Percentiles rank a stretch among this genome's conserved stretches.
Evolutionary conservation across 495 filamentous ascomycete species (phyloP).

Genomic region (Xylaria telfairii): DNA sequence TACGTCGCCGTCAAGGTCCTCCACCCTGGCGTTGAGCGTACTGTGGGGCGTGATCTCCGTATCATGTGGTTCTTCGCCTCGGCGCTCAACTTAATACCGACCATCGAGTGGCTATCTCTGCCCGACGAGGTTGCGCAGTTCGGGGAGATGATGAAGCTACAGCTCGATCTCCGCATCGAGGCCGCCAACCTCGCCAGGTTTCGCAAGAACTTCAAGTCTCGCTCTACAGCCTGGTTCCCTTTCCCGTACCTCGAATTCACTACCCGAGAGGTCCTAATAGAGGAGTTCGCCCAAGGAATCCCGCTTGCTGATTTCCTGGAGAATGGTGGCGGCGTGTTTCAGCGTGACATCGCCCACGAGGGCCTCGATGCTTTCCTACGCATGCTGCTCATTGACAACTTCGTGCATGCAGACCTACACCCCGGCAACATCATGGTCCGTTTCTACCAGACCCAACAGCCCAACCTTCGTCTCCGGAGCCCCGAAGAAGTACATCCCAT

Average conservation of each 20-base stretch:
- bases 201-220: slow-evolving; percentile 85
- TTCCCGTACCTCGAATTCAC: slow-evolving; percentile 91
- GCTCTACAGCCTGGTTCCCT: slow-evolving; percentile 94
- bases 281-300: slow-evolving; percentile 95
- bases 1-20: slow-evolving; percentile 98
- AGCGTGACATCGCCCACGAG: slow-evolving; percentile 92
- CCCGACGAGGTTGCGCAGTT: slow-evolving; percentile 95
- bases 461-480: slow-evolving; percentile 62
- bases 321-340: slow-evolving; percentile 89
- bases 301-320: slow-evolving; percentile 88
- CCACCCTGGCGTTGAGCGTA: slow-evolving; percentile 88
- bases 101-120: slow-evolving; percentile 96
- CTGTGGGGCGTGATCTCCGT: slow-evolving; percentile 83
- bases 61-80: slow-evolving; percentile 96
- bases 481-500: slow-evolving; percentile 42
- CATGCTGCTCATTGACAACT: slow-evolving; percentile 98
- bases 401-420: slow-evolving; percentile 97
- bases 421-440: slow-evolving; percentile 99
- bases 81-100: slow-evolving; percentile 84
- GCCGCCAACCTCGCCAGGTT: slow-evolving; percentile 88
- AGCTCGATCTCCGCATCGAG: slow-evolving; percentile 95
- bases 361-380: slow-evolving; percentile 97
- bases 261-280: slow-evolving; percentile 88
- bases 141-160: slow-evolving; percentile 97
- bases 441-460: slow-evolving; percentile 84